Base-by-base conservation (phyloP, 2,329 filamentous ascomycete species). In the Exophiala xenobiotica region DNA sequence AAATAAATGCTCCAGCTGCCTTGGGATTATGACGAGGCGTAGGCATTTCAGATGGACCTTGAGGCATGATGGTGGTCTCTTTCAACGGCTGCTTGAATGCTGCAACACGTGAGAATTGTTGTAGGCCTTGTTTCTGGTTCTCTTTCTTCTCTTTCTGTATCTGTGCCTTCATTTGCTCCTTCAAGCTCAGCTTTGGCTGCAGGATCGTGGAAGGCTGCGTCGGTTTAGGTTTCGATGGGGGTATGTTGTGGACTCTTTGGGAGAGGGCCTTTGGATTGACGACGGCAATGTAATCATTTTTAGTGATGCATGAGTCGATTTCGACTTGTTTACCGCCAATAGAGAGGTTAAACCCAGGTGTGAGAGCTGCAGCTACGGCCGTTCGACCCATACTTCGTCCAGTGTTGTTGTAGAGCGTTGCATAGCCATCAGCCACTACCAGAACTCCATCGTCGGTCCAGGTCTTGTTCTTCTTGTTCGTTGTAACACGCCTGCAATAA, bases 391-490 rank as follows among this genome's bases (percentile, higher is more conserved):
- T 76, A 16, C 84, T 79, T 64, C 77, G 79, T 2, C 85, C 85
- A 0, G 78, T 78, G n/a, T 79, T 74, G 64, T 88, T 82, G 53
- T 82, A 79, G 12, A 88, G 72, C 46, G 73, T 75, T 3, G 79
- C 83, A 62, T 78, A 78, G 3, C 82, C 82, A 27, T 74, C 76
- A 2, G 71, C 68, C 3, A 85, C 73, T 3, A 75, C 73, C 6
- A 88, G 72, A 2, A 87, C 74, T 1, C 84, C 86, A 67, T 89
- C 86, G 2, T 85, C 85, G 62, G 88, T 85, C 85, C 86, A 89
- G 4, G 83, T 88, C 65, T 88, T 88, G 67, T 88, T 81, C 69
- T 88, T 89, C 67, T 87, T 88, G 4, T 73, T 78, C 0, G 83
- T 87, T 45, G 78, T 80, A 66, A 86, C 87, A 16, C 86, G 80